Percentiles rank a stretch among this genome's conserved stretches.
Conservation (phyloP, 208 protist species). For the Angomonas ambiguus region DNA sequence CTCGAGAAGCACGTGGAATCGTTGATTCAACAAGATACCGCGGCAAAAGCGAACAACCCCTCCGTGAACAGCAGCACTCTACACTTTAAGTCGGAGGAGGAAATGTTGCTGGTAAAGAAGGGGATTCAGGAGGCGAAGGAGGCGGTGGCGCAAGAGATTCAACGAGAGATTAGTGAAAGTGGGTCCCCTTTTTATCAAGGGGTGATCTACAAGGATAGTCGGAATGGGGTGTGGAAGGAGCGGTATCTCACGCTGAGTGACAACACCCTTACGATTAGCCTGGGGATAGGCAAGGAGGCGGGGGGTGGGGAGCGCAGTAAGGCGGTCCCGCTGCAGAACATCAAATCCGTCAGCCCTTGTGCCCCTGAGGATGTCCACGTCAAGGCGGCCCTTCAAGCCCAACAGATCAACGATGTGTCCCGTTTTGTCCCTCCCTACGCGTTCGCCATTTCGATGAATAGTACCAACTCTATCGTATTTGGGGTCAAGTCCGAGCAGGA, state of each 20-base stretch:
- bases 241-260: slow-evolving; percentile 56
- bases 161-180: slow-evolving; percentile 36
- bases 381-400: slow-evolving; percentile 11
- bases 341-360: slow-evolving; percentile 64
- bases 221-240: slow-evolving; percentile 80
- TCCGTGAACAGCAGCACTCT: slow-evolving; percentile 26
- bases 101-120: slow-evolving; percentile 36
- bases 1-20: slow-evolving; percentile 66
- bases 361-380: slow-evolving; percentile 42
- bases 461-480: slow-evolving; percentile 73
- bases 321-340: slow-evolving; percentile 48
- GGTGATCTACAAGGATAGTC: slow-evolving; percentile 73
- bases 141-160: slow-evolving; percentile 36
- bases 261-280: slow-evolving; percentile 69
- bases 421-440: slow-evolving; percentile 42
- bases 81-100: slow-evolving; percentile 38
- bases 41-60: slow-evolving; percentile 26
- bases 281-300: slow-evolving; percentile 56
- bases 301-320: slow-evolving; percentile 60
- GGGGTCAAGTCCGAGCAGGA: slow-evolving; percentile 50
- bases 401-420: neutral
- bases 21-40: slow-evolving; percentile 39
- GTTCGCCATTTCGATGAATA: slow-evolving; percentile 68
- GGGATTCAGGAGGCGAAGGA: slow-evolving; percentile 63
- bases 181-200: slow-evolving; percentile 50